A percentile compares a stretch with the other conserved stretches of the same genome.
phyloP scores from a whole-genome alignment of 768 basidiomycete genomes.

The Albatrellus ellisii region DNA sequence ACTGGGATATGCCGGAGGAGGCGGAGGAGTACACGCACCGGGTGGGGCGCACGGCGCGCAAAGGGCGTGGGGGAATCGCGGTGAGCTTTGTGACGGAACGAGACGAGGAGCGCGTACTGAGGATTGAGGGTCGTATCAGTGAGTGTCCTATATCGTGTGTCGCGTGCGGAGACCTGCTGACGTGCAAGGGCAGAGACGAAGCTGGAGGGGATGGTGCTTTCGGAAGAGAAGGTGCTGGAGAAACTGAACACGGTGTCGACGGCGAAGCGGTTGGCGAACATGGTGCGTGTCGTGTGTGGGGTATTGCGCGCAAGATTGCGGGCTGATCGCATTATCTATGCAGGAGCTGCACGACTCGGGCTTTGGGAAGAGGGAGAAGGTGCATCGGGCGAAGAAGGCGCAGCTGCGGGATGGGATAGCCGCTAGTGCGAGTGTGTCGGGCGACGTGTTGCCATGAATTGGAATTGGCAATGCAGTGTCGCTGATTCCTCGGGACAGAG shows the following conservation, averaged over 20 bases:
- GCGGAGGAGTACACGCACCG: slow-evolving; percentile 95
- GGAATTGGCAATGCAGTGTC: no score
- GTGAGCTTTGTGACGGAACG: slow-evolving; percentile 92
- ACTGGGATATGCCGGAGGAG: slow-evolving; percentile 89
- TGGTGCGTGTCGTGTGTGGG: slow-evolving; percentile 42
- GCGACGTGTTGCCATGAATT: no score
- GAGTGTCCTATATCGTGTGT: slow-evolving; percentile 19
- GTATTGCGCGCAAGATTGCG: background rate
- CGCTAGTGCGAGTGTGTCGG: background rate
- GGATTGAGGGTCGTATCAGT: slow-evolving; percentile 83
- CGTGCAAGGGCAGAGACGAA: slow-evolving; percentile 40
- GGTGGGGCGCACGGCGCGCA: slow-evolving; percentile 87
- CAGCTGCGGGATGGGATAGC: background rate
- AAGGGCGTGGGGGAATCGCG: slow-evolving; percentile 79
- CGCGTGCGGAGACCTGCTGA: background rate
- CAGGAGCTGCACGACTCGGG: slow-evolving; percentile 79
- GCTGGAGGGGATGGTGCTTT: slow-evolving; percentile 59
- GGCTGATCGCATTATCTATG: slow-evolving; percentile 1
- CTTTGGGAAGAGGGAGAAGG: slow-evolving; percentile 82
- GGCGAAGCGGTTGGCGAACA: slow-evolving; percentile 85
- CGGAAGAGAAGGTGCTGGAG: slow-evolving; percentile 74
- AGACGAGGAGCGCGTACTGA: slow-evolving; percentile 75
- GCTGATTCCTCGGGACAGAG: no score
- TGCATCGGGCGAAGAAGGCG: slow-evolving; percentile 50
- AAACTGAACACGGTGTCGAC: slow-evolving; percentile 82